phyloP scores from a whole-genome alignment of 2,329 filamentous ascomycete genomes.

The Didymella lethalis region DNA sequence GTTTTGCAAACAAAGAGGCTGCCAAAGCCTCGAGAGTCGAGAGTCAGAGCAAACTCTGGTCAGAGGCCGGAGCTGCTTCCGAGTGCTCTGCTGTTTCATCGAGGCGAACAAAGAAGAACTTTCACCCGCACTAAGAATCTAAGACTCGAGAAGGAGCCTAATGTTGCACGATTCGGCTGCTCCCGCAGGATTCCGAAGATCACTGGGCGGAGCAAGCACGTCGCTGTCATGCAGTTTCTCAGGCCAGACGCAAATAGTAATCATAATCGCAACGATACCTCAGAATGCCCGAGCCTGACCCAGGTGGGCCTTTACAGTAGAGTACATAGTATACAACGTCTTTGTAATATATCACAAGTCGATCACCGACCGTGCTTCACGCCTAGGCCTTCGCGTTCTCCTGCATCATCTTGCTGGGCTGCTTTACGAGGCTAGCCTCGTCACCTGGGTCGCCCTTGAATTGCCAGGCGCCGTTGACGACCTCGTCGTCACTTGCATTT shows the following conservation, averaged over 20 bases:
- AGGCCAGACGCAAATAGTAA: background rate
- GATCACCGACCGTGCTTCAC: background rate
- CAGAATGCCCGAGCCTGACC: background rate
- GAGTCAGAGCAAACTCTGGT: background rate
- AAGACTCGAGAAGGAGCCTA: conserved; percentile 7
- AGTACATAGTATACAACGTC: conserved; percentile 17
- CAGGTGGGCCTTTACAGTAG: background rate
- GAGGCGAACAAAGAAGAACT: conserved; percentile 12
- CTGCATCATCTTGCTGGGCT: conserved; percentile 36
- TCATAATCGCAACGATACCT: background rate
- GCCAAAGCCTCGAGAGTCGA: background rate
- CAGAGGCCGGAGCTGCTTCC: background rate
- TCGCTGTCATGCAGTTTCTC: background rate
- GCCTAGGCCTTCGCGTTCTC: conserved; percentile 25
- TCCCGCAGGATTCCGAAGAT: conserved; percentile 18
- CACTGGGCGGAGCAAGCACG: background rate
- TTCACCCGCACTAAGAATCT: conserved; percentile 9
- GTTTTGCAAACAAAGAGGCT: background rate
- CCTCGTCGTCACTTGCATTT: conserved; percentile 60
- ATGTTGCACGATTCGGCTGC: conserved; percentile 12
- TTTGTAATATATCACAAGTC: background rate
- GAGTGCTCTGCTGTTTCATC: conserved; percentile 7
- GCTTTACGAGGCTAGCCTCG: conserved; percentile 39
- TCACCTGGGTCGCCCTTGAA: conserved; percentile 58
- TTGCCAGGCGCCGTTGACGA: conserved; percentile 58